Conservation (phyloP, 306 rosid genomes). For the Fragaria vesca region DNA sequence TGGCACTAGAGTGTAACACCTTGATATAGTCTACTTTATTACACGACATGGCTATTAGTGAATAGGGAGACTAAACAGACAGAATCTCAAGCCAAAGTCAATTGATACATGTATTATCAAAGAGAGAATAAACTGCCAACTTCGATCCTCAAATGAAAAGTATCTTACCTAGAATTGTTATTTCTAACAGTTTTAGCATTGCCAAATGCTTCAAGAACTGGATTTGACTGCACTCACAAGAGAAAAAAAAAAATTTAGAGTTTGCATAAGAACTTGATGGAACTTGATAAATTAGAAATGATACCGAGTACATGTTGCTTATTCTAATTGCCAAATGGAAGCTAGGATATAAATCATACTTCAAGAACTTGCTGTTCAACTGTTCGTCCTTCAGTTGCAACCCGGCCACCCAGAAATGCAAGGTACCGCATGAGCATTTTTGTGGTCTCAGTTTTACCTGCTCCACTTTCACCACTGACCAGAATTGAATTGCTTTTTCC, state of each 20-base stretch:
- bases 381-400: slow-evolving; percentile 93
- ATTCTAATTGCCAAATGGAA: slow-evolving; percentile 20
- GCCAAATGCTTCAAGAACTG: slow-evolving; percentile 99
- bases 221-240: slow-evolving; percentile 77
- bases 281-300: background rate
- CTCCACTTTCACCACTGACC: slow-evolving; percentile 99
- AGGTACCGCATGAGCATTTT: slow-evolving; percentile 99
- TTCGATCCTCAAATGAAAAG: slow-evolving; percentile 28
- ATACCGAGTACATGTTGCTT: slow-evolving; percentile 11
- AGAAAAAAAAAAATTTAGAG: slow-evolving; percentile 19
- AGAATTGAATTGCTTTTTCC: slow-evolving; percentile 94
- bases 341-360: slow-evolving; percentile 45
- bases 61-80: background rate
- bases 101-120: slow-evolving; percentile 2
- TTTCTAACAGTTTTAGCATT: slow-evolving; percentile 98
- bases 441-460: slow-evolving; percentile 99
- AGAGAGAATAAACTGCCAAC: slow-evolving; percentile 21
- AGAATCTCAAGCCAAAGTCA: slow-evolving; percentile 20
- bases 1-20: background rate
- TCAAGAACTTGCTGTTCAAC: slow-evolving; percentile 99
- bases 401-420: slow-evolving; percentile 94
- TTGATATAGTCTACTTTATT: background rate
- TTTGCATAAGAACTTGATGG: background rate
- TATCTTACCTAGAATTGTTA: slow-evolving; percentile 88
- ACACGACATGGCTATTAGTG: background rate